These are phyloP conservation scores for Ogataea minuta DNA, from an alignment of 805 yeast species.

Conservation along the genomic window DNA sequence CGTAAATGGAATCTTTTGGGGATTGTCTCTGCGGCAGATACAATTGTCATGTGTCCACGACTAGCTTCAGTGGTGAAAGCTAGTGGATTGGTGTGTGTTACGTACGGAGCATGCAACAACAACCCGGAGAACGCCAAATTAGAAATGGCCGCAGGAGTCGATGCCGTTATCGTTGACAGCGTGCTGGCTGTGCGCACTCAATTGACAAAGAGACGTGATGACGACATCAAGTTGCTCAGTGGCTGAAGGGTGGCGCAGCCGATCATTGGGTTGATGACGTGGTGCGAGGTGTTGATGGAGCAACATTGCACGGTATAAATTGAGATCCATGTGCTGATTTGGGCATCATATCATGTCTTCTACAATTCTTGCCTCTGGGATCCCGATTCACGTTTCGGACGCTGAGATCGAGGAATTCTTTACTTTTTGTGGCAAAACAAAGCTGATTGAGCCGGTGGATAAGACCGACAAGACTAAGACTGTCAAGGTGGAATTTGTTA, in stretches of 20 bases:
- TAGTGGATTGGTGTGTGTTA: conserved; percentile 87
- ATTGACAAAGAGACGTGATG: conserved; percentile 38
- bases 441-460: conserved; percentile 33
- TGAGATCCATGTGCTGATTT: background rate
- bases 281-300: conserved; percentile 8
- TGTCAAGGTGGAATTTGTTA: conserved; percentile 53
- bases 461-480: conserved; percentile 35
- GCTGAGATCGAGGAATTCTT: conserved; percentile 64
- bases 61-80: conserved; percentile 88
- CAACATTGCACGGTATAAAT: conserved; percentile 1
- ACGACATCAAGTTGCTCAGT: conserved; percentile 10
- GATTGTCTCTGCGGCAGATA: conserved; percentile 83
- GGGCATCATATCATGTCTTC: conserved; percentile 28
- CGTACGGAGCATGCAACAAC: conserved; percentile 84
- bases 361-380: conserved; percentile 53
- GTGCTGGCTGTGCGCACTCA: conserved; percentile 92
- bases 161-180: conserved; percentile 96
- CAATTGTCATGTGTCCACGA: conserved; percentile 86
- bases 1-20: conserved; percentile 90
- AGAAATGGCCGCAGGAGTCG: conserved; percentile 93
- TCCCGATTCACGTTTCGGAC: conserved; percentile 48
- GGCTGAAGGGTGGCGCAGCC: conserved; percentile 1
- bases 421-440: conserved; percentile 66
- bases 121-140: conserved; percentile 77
- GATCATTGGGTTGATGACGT: conserved; percentile 1